Percentiles rank a stretch among this genome's conserved stretches.
Evolutionary conservation across 2,329 filamentous ascomycete species (phyloP).

Genomic region (Ophiostoma ips): DNA sequence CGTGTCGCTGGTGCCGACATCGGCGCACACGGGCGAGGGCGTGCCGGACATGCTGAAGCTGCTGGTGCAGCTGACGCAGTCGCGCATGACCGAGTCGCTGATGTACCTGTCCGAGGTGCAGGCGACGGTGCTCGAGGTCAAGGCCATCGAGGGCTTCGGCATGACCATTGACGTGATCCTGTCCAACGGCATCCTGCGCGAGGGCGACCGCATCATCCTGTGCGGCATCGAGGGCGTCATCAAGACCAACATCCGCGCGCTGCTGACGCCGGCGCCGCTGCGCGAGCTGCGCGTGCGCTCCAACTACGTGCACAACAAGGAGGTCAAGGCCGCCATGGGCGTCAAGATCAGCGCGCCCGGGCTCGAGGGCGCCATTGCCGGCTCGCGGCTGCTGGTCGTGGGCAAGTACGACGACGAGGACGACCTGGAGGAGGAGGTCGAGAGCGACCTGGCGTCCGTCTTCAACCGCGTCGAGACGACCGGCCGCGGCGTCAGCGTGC

Average conservation of each 20-base stretch:
- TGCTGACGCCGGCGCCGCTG: conserved; percentile 83
- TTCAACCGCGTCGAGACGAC: conserved; percentile 85
- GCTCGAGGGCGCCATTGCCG: conserved; percentile 89
- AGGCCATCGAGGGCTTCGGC: conserved; percentile 96
- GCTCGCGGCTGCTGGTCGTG: conserved; percentile 85
- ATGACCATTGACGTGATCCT: conserved; percentile 97
- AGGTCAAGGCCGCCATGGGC: conserved; percentile 95
- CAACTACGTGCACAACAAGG: conserved; percentile 96
- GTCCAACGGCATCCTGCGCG: conserved; percentile 85
- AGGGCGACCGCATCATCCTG: conserved; percentile 87
- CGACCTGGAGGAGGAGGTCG: conserved; percentile 91
- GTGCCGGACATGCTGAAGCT: conserved; percentile 98
- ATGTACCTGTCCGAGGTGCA: conserved; percentile 99
- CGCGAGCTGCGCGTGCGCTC: conserved; percentile 93
- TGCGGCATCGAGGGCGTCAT: conserved; percentile 97
- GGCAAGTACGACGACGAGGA: conserved; percentile 94
- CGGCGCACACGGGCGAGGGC: conserved; percentile 96
- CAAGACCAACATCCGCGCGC: conserved; percentile 83
- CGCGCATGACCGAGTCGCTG: conserved; percentile 90
- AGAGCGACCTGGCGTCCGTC: conserved; percentile 82
- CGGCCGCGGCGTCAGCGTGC: conserved; percentile 88
- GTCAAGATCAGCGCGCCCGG: conserved; percentile 97
- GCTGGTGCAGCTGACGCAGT: conserved; percentile 80
- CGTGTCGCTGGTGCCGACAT: conserved; percentile 94
- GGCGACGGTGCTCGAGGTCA: conserved; percentile 95